Evolutionary conservation across 2,329 filamentous ascomycete genomes (phyloP), one percentile per base, ranked within the genome.

Genomic region (Dryadomyces quercus-mongolicae): DNA sequence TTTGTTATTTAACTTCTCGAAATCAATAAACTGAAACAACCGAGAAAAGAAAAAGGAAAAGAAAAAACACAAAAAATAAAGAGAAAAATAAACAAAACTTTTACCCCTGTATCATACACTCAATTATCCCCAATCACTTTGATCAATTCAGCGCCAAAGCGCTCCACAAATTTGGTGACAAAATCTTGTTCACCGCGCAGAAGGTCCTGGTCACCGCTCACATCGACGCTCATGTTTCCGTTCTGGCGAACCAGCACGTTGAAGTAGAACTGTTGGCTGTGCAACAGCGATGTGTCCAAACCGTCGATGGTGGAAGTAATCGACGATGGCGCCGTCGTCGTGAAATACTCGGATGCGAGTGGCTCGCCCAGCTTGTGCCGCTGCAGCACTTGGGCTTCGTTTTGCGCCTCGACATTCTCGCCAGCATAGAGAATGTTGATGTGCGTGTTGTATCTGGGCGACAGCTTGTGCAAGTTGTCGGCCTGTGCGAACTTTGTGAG

Each of bases 281-380:
- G 47, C 31, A 59, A 43, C 12, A 38, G 47, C 34, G 46, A 53
- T 9, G 36, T 45, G 15, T 58, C 49, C 20, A 55, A 43, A n/a
- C 54, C 38, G 38, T 59, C 56, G 2, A 59, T 49, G 2, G 38
- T 50, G 10, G 45, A 51, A n/a, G 7, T 15, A 16, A n/a, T 42
- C 18, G 18, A 42, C 49, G 36, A 43, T 8, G 58, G 56, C 21
- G 21, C 20, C 13, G 46, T 54, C 5, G 13, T 54, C 9, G 58
- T 59, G 18, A 59, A 59, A 44, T 59, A 59, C 20, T 55, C 56
- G 20, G 56, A 57, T 1, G 56, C 58, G 6, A 59, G 56, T 12
- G 52, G 48, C 44, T 59, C 58, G 8, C 54, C 56, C 22, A 59
- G 53, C n/a, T 43, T 51, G 49, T 58, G 40, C 8, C 58, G 54